phyloP scores from a whole-genome alignment of 2,329 filamentous ascomycete genomes.

The Diplocarpon rosae region DNA sequence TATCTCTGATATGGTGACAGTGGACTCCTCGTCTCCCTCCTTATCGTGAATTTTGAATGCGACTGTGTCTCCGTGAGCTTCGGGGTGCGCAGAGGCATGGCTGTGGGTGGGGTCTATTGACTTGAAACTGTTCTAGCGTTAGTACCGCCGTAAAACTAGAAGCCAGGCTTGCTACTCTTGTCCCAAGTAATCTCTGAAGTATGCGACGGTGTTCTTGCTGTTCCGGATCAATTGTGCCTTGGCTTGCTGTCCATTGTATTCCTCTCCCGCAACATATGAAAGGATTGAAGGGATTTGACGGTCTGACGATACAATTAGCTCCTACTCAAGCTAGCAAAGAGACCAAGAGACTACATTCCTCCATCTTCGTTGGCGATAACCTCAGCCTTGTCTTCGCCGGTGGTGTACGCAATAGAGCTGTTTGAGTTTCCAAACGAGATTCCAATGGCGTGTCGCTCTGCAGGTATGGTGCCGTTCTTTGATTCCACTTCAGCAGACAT shows the following conservation, averaged over 20 bases:
- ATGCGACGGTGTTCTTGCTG: constrained; percentile 82
- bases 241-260: constrained; percentile 92
- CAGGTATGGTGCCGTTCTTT: constrained; percentile 33
- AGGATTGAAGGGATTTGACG: constrained; percentile 92
- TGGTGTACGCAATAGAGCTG: constrained; percentile 93
- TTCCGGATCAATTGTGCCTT: constrained; percentile 92
- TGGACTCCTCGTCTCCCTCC: constrained; percentile 51
- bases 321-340: not conserved
- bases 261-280: constrained; percentile 90
- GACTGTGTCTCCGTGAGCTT: constrained; percentile 60
- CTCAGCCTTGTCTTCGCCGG: constrained; percentile 85
- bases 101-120: constrained; percentile 92
- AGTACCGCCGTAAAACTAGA: constrained; percentile 8
- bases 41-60: constrained; percentile 79
- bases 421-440: constrained; percentile 98
- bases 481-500: constrained; percentile 24
- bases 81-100: constrained; percentile 85
- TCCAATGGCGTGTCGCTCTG: constrained; percentile 67
- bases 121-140: constrained; percentile 54
- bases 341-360: constrained; percentile 43
- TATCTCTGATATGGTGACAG: constrained; percentile 67
- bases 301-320: constrained; percentile 41
- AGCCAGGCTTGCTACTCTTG: constrained; percentile 58
- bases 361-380: constrained; percentile 99
- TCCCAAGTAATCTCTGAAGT: constrained; percentile 91